Evolutionary conservation across 768 basidiomycete genomes (phyloP).

Genomic region (Candolleomyces efflorescens): DNA sequence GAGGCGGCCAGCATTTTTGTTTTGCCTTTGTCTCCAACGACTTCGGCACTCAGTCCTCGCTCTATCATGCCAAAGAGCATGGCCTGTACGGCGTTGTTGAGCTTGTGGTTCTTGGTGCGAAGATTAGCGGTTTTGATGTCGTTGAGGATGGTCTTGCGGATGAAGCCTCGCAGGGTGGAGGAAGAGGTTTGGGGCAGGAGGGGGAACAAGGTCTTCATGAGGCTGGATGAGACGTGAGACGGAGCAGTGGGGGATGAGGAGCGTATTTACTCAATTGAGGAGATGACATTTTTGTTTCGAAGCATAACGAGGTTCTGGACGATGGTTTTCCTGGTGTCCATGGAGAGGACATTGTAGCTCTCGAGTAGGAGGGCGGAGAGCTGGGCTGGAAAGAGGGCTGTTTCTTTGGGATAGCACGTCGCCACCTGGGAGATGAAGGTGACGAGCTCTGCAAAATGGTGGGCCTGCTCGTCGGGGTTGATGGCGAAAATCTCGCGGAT

Average conservation of each 20-base stretch:
- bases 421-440: conserved; percentile 93
- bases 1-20: conserved; percentile 30
- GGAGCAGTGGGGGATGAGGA: not conserved
- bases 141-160: conserved; percentile 89
- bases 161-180: conserved; percentile 73
- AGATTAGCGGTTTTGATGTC: conserved; percentile 91
- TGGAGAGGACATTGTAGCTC: conserved; percentile 66
- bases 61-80: conserved; percentile 97
- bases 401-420: conserved; percentile 90
- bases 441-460: conserved; percentile 83
- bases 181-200: conserved; percentile 93
- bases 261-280: conserved; percentile 79
- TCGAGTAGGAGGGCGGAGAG: conserved; percentile 76
- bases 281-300: conserved; percentile 87
- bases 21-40: conserved; percentile 82
- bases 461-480: conserved; percentile 80
- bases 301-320: conserved; percentile 92
- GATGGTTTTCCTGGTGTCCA: conserved; percentile 80
- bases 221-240: conserved; percentile 39
- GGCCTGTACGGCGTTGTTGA: conserved; percentile 93
- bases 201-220: conserved; percentile 90
- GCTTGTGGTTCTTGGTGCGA: conserved; percentile 87
- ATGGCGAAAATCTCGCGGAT: conserved; percentile 81
- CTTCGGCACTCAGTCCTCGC: conserved; percentile 79
- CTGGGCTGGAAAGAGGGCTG: conserved; percentile 79